Percentiles rank a stretch among this genome's conserved stretches.
Conservation (phyloP, 805 yeast genomes). For the Starmerella riodocensis region DNA sequence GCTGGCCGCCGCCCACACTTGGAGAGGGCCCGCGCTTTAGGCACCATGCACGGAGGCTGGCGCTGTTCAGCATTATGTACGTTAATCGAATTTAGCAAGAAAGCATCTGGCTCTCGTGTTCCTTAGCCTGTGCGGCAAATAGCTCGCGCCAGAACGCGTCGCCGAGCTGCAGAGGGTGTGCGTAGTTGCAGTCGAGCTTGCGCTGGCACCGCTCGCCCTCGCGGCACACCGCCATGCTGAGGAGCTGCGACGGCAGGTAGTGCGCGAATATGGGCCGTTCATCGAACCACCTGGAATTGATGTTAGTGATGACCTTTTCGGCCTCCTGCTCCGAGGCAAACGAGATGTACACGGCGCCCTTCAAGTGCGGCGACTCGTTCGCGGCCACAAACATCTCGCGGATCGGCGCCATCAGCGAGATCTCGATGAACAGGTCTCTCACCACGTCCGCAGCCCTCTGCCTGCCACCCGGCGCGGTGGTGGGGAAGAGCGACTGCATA, state of each 20-base stretch:
- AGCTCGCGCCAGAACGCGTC: conserved; percentile 33
- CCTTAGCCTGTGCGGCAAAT: conserved; percentile 29
- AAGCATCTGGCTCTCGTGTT: no score
- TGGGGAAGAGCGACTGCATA: no score
- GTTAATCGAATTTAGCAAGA: no score
- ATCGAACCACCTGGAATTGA: conserved; percentile 73
- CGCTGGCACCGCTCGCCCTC: conserved; percentile 59
- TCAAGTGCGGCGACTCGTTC: conserved; percentile 66
- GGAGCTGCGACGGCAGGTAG: conserved; percentile 61
- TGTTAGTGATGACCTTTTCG: conserved; percentile 40
- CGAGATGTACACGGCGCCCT: conserved; percentile 72
- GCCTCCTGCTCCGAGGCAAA: conserved; percentile 49
- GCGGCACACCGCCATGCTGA: conserved; percentile 57
- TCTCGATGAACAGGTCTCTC: conserved; percentile 58
- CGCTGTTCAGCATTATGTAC: no score
- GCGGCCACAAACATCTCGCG: conserved; percentile 63
- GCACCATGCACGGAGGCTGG: no score
- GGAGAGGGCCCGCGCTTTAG: no score
- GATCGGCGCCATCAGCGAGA: conserved; percentile 39
- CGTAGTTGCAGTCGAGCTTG: conserved; percentile 74
- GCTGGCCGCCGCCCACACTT: no score
- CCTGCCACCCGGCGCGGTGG: no score
- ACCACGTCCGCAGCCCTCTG: conserved; percentile 46
- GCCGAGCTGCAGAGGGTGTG: conserved; percentile 58
- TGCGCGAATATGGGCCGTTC: conserved; percentile 69